A percentile compares a stretch with the other conserved stretches of the same genome.
Conservation (phyloP, 352 stramenopile genomes). For the Plasmopara muralis region DNA sequence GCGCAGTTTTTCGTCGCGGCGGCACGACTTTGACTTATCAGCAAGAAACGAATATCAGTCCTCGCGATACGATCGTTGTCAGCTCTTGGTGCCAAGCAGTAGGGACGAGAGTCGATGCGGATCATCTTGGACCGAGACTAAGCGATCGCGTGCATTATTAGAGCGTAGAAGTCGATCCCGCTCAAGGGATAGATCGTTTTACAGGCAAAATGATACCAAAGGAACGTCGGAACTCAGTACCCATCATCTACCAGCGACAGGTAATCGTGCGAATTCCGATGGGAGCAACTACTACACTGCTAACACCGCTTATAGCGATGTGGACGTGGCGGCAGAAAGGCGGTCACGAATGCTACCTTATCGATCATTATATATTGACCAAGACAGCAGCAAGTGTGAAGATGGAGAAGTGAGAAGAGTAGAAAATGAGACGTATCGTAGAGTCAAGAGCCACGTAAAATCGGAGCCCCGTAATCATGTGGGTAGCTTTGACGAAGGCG, state of each 20-base stretch:
- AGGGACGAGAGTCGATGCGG: slow-evolving; percentile 7
- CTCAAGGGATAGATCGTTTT: slow-evolving; percentile 11
- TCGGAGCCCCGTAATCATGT: neutral
- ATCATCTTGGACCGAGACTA: slow-evolving; percentile 9
- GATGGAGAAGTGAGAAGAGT: neutral
- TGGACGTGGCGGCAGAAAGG: slow-evolving; percentile 2
- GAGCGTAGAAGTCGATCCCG: slow-evolving; percentile 18
- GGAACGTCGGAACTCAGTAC: neutral
- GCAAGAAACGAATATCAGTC: slow-evolving; percentile 11
- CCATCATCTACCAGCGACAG: neutral
- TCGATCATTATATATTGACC: slow-evolving; percentile 4
- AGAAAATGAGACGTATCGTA: neutral
- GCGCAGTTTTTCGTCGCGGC: slow-evolving; percentile 13
- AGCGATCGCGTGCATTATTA: slow-evolving; percentile 6
- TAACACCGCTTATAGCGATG: slow-evolving; percentile 4
- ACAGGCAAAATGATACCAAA: slow-evolving; percentile 6
- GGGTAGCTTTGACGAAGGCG: neutral
- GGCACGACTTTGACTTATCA: slow-evolving; percentile 8
- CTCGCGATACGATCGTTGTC: slow-evolving; percentile 8
- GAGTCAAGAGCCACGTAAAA: neutral
- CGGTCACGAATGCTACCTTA: slow-evolving; percentile 5
- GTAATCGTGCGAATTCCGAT: slow-evolving; percentile 1
- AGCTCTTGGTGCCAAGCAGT: neutral
- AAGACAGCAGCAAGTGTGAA: slow-evolving; percentile 1
- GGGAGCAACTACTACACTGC: slow-evolving; percentile 1